Evolutionary conservation across 2,329 filamentous ascomycete genomes (phyloP), one percentile per base, ranked within the genome.

Genomic region (Diaporthe velutina): DNA sequence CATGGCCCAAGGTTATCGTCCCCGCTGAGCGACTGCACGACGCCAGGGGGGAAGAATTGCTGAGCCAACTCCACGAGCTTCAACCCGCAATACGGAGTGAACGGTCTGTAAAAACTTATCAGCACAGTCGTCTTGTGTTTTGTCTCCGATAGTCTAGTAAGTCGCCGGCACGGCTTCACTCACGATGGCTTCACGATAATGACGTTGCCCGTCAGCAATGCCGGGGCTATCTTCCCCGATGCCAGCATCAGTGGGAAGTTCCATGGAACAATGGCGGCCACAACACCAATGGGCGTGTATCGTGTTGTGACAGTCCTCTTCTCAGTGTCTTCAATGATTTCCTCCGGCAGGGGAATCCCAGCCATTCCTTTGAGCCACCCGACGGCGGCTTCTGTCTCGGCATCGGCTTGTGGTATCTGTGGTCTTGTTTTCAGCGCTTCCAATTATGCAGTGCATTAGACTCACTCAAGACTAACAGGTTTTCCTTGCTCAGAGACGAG

Each of bases 1-100:
- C 86, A 86, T 0, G 88, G 89, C 3, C 91, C 91, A 9, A 93
- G 86, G 55, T 85, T 83, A 76, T 92, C 90, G 68, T 89, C 89
- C 8, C 91, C 91, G 70, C 88, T 88, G 1, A 93, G 81, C 0
- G 85, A 88, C 78, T 92, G 90, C 2, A 93, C 80, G n/a, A 93
- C 89, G 54, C 91, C 91, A 0, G 89, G 87, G 2, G 90, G 90
- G 81, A 92, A 90, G 82, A 91, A 84, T 17, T 86, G 79, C 75
- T 89, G 86, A 0, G 86, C 89, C 2, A 93, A 80, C 80, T 93
- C 90, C 12, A 85, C 88, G 22, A 91, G 79, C 81, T 93, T 93
- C 48, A 93, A 83, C 4, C 84, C 83, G 5, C 85, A 86, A 81
- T 91, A 91, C 0, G 90, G 90, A 0, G 90, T 90, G 35, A 61